Evolutionary conservation across 2,329 filamentous ascomycete genomes (phyloP), one percentile per base, ranked within the genome.

Genomic region (Phymatotrichopsis omnivora): DNA sequence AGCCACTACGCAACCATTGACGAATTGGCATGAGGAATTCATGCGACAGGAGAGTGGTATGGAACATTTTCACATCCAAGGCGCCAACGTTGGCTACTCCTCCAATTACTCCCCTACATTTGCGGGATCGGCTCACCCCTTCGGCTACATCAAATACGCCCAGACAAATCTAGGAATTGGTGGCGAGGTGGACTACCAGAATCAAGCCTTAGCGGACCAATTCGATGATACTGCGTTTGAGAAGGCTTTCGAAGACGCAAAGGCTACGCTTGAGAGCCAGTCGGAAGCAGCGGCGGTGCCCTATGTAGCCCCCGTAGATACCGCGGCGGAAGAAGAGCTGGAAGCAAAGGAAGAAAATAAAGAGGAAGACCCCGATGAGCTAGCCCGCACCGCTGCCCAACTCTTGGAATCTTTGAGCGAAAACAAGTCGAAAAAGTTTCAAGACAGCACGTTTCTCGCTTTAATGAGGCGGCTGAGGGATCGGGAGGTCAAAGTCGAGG

Each of bases 391-490:
- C 1, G 85, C 85, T 4, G 77, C 75, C 12, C 70, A 80, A 47
- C 68, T 93, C 3, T 68, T 91, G 4, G 70, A 80, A 42, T 78
- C 75, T 28, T 74, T 93, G 10, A 70, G 74, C 16, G 68, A 78
- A 56, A 79, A 89, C 55, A 72, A 75, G 47, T 79, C 73, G 44
- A 67, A 76, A 35, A 89, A 89, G 60, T 91, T 91, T 62, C 75
- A 78, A 57, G 76, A 86, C 59, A 87, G 82, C 55, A 75, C 75
- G 47, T 93, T 93, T 59, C 65, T 89, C 1, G 70, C 73, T 3
- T 67, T 93, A 34, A 91, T 93, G 84, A 75, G 81, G 22, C 73
- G 75, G 48, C 74, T 91, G 43, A 73, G 80, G 40, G 77, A 84
- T 59, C 70, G 73, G 44, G 78, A 91, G 64, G 76, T 86, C 11